A percentile compares a stretch with the other conserved stretches of the same genome.
phyloP scores from a whole-genome alignment of 768 basidiomycete species.

The Coprinopsis strossmayeri region DNA sequence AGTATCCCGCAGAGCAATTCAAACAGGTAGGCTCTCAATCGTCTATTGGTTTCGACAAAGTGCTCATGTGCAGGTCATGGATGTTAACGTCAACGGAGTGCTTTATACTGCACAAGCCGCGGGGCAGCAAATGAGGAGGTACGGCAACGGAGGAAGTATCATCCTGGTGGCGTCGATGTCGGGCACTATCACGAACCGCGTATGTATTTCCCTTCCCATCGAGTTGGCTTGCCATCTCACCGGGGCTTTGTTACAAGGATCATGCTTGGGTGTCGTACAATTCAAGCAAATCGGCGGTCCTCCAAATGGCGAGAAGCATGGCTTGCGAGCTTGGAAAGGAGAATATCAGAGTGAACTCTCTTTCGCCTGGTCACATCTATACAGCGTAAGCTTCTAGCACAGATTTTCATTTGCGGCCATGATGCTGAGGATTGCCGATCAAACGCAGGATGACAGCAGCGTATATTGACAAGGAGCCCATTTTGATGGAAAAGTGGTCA shows the following conservation, averaged over 20 bases:
- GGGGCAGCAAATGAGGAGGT: conserved; percentile 54
- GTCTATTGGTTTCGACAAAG: not conserved
- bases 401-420: not conserved
- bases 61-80: conserved; percentile 41
- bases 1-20: conserved; percentile 61
- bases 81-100: conserved; percentile 62
- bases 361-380: conserved; percentile 75
- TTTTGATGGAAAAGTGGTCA: conserved; percentile 62
- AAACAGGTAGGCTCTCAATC: conserved; percentile 38
- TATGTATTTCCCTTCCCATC: conserved; percentile 18
- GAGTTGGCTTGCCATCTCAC: not conserved
- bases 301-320: conserved; percentile 80
- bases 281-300: conserved; percentile 67
- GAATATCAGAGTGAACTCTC: conserved; percentile 65
- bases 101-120: conserved; percentile 61
- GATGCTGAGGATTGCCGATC: not conserved
- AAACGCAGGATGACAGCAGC: conserved; percentile 63
- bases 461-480: conserved; percentile 58
- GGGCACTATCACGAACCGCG: conserved; percentile 67
- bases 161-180: conserved; percentile 65
- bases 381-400: conserved; percentile 51
- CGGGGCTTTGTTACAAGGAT: conserved; percentile 33
- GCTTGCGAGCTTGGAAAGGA: conserved; percentile 68
- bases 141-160: conserved; percentile 51
- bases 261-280: conserved; percentile 77